Percentiles rank a stretch among this genome's conserved stretches.
Evolutionary conservation across 495 filamentous ascomycete genomes (phyloP).

Genomic region (Elasticomyces elasticus): DNA sequence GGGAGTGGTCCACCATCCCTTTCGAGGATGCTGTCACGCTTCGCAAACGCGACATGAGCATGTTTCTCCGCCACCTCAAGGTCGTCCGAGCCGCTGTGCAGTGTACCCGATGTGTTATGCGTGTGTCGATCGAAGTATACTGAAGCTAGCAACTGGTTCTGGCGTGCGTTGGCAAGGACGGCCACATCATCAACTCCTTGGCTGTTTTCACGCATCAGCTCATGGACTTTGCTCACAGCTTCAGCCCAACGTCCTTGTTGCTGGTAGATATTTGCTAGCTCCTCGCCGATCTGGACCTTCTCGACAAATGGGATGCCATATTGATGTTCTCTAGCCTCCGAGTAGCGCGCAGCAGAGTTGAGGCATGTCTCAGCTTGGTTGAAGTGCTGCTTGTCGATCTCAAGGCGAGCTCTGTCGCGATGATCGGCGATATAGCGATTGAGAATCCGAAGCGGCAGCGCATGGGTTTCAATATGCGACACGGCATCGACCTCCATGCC

Average conservation of each 20-base stretch:
- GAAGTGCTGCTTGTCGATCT: slow-evolving; percentile 6
- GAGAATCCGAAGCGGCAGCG: background rate
- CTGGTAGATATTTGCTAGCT: slow-evolving; percentile 3
- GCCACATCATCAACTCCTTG: background rate
- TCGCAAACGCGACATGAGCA: slow-evolving; percentile 1
- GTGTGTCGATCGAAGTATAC: slow-evolving; percentile 8
- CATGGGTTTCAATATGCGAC: background rate
- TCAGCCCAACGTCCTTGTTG: slow-evolving; percentile 1
- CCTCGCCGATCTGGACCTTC: background rate
- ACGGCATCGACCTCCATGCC: background rate
- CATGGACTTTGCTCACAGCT: slow-evolving; percentile 5
- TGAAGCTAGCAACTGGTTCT: slow-evolving; percentile 5
- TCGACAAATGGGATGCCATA: slow-evolving; percentile 2
- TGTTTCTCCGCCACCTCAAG: background rate
- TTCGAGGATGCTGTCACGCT: background rate
- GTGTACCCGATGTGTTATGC: background rate
- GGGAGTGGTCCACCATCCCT: background rate
- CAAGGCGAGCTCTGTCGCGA: background rate
- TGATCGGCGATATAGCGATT: slow-evolving; percentile 2
- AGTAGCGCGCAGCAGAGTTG: background rate
- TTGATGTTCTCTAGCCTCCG: slow-evolving; percentile 2
- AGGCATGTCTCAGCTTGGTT: slow-evolving; percentile 7
- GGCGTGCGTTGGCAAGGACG: background rate
- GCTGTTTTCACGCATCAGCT: background rate
- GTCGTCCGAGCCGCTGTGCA: background rate